Evolutionary conservation across 176 grass and related monocot species (phyloP), one percentile per base, ranked within the genome.

Genomic region (Thinopyrum elongatum): DNA sequence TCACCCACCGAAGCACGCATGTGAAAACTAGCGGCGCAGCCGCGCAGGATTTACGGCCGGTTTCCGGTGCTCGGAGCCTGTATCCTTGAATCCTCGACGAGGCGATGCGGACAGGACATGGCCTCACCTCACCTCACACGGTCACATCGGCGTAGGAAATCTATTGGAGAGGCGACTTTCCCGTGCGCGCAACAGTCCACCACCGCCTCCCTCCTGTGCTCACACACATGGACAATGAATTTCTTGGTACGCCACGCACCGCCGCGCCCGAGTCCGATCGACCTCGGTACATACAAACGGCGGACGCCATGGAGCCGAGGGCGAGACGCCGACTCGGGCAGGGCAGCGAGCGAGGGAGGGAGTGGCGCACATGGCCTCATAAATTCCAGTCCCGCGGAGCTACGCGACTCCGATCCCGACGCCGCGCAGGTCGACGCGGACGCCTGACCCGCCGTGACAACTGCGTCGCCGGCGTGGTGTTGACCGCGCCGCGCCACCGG

Each of bases 331-430:
- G 21, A 58, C 11, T 30, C 39, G 74, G 12, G 65, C 28, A 72
- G 63, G 72, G 80, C 78, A 80, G 28, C 30, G 41, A 9, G 39
- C 36, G 0, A 33, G 62, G 11, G 42, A 10, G 38, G 12, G 21
- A 36, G 23, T 79, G 19, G n/a, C 13, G 82, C 82, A 89, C 87
- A 89, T 89, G 87, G 76, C 51, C 66, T 74, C 76, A 80, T 89
- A 78, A 80, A 83, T 80, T 35, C 55, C 61, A 11, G 13, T 5
- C 87, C 65, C 33, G 36, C 28, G 64, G 47, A 38, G 16, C 83
- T 55, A 84, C 82, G 68, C 39, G 76, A 67, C 82, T 17, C 10
- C 41, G 87, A 80, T 44, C 82, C 51, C 73, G 68, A 89, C 76
- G 17, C 22, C 68, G 13, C 55, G 31, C 82, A 3, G 26, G 79